These are phyloP conservation scores for Phytophthora niederhauseri DNA, from an alignment of 352 stramenopile species.

Conservation along the genomic window DNA sequence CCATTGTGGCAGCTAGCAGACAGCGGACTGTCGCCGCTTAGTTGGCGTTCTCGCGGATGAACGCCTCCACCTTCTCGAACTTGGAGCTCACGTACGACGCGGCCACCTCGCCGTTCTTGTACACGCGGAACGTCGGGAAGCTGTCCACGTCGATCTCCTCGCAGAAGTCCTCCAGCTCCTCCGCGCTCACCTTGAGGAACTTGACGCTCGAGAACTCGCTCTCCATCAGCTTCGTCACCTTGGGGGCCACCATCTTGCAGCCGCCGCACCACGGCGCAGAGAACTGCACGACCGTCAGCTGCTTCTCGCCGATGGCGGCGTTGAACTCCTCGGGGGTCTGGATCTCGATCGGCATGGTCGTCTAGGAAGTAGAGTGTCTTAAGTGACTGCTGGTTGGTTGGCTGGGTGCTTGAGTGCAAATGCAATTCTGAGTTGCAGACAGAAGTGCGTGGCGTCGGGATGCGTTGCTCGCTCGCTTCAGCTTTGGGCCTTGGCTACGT, in stretches of 20 bases:
- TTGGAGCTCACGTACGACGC: constrained; percentile 83
- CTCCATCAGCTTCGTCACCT: constrained; percentile 65
- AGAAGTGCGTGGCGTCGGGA: constrained; percentile 15
- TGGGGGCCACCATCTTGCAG: constrained; percentile 75
- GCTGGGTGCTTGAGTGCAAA: constrained; percentile 15
- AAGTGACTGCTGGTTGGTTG: neutral
- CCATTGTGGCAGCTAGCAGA: neutral
- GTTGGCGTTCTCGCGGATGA: constrained; percentile 58
- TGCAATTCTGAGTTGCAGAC: constrained; percentile 20
- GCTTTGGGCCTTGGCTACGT: constrained; percentile 24
- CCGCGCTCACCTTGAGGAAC: constrained; percentile 75
- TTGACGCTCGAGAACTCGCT: constrained; percentile 53
- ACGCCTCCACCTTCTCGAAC: constrained; percentile 80
- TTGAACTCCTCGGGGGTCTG: constrained; percentile 57
- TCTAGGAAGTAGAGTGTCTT: too few relatives aligned
- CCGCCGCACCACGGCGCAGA: constrained; percentile 79
- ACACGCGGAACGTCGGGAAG: constrained; percentile 81
- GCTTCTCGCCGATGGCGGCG: constrained; percentile 48
- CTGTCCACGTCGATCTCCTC: constrained; percentile 81
- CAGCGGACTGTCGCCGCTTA: constrained; percentile 9
- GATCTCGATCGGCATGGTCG: constrained; percentile 47
- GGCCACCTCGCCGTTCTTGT: constrained; percentile 70
- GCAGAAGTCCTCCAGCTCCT: constrained; percentile 78
- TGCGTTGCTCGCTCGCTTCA: constrained; percentile 8
- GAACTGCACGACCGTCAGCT: constrained; percentile 64